These are phyloP conservation scores for Alternaria ethzedia DNA, from an alignment of 2,329 filamentous ascomycete genomes.

Conservation along the genomic window DNA sequence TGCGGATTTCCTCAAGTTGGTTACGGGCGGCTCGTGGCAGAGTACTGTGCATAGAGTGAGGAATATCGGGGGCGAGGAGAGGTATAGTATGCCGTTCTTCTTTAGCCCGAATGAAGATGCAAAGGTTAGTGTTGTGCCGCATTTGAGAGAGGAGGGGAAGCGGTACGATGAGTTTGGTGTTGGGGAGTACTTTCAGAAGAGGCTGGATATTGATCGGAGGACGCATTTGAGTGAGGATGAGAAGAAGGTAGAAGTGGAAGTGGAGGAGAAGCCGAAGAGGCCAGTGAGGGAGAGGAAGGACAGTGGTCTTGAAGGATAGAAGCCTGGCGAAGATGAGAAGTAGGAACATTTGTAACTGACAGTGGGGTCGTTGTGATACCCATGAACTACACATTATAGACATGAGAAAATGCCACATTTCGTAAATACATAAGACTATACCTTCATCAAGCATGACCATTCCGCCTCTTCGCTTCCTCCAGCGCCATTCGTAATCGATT, in stretches of 20 bases:
- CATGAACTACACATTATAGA: not conserved
- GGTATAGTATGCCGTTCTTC: conserved; percentile 53
- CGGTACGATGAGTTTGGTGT: conserved; percentile 39
- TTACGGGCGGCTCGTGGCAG: conserved; percentile 50
- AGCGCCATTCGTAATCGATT: conserved; percentile 57
- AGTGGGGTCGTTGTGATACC: not conserved
- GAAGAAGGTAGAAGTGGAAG: not conserved
- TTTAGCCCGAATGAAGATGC: conserved; percentile 47
- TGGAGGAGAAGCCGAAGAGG: not conserved
- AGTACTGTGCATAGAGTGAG: conserved; percentile 51
- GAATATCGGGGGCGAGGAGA: conserved; percentile 47
- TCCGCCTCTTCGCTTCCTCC: conserved; percentile 62
- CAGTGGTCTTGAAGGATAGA: not conserved
- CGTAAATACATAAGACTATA: not conserved
- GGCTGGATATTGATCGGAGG: conserved; percentile 40
- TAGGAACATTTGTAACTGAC: not conserved
- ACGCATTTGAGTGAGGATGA: conserved; percentile 35
- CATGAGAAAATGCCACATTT: not conserved
- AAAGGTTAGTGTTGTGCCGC: conserved; percentile 37
- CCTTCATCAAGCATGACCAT: conserved; percentile 44
- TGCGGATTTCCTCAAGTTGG: conserved; percentile 50
- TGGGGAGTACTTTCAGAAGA: conserved; percentile 43
- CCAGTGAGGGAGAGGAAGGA: not conserved
- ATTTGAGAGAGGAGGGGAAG: conserved; percentile 33
- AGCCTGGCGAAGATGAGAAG: not conserved